Evolutionary conservation across 2,329 filamentous ascomycete genomes (phyloP), one percentile per base, ranked within the genome.

Genomic region (Colletotrichum nymphaeae): DNA sequence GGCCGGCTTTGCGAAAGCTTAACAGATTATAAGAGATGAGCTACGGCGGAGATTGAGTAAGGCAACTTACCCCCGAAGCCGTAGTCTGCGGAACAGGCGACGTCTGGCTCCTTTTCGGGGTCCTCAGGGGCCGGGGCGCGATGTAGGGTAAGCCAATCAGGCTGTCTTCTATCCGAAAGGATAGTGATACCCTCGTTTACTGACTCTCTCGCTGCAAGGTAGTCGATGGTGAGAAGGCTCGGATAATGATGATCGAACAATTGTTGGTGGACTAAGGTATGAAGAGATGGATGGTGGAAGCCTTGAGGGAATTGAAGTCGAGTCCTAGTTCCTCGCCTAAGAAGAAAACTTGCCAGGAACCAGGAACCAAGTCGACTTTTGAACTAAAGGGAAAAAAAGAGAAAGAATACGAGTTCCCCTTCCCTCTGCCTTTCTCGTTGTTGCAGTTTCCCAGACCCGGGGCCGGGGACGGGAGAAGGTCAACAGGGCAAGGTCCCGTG

Each of bases 11-110:
- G 42, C 19, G 42, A 49, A 63, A 58, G 65, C 14, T 64, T 55
- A 64, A 64, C 52, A 64, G 28, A 52, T 7, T 63, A 72, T 56
- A 35, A 59, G 66, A 70, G 55, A 60, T 64, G 67, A 73, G 59
- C 26, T 69, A 24, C 14, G 24, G 66, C 32, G n/a, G n/a, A 49
- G 12, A 53, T 62, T 46, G 53, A 60, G 59, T 2, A 56, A 62
- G 57, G 26, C 53, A 24, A 42, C 28, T 24, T 57, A 35, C 49
- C 35, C 22, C 37, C 56, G 16, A 64, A n/a, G 24, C 9, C 35
- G 32, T 32, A 16, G n/a, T 19, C 11, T 8, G 22, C 52, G 14
- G 52, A 26, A 26, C 24, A 46, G 35, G 22, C 32, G 24, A 35
- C 6, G 37, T 42, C 35, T 26, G 57, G 37, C 37, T 22, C 11